phyloP scores from a whole-genome alignment of 2,329 filamentous ascomycete genomes.

The Tympanopsis confertula region DNA sequence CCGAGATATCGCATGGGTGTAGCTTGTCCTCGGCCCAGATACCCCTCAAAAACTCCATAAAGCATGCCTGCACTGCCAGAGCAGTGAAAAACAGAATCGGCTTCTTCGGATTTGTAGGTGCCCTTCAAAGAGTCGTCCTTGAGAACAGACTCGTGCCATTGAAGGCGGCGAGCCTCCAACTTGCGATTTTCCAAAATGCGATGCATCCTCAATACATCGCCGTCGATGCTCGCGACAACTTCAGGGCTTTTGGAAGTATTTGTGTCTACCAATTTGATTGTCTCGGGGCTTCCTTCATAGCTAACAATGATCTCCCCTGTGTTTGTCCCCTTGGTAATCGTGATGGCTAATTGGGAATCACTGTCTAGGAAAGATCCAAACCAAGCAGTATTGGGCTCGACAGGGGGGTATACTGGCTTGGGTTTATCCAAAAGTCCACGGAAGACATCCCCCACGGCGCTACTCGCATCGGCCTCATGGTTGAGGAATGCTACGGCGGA shows the following conservation, averaged over 20 bases:
- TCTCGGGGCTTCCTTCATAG: conserved; percentile 14
- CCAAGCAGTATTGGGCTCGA: conserved; percentile 12
- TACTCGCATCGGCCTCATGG: conserved; percentile 16
- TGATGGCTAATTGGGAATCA: conserved; percentile 18
- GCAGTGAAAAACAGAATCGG: conserved; percentile 22
- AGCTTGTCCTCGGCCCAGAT: conserved; percentile 22
- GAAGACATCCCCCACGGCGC: conserved; percentile 15
- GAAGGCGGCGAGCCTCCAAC: conserved; percentile 11
- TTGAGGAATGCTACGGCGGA: conserved; percentile 28
- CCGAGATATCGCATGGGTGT: conserved; percentile 23
- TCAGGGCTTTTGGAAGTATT: conserved; percentile 9
- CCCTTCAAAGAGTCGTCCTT: conserved; percentile 11
- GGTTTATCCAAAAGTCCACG: conserved; percentile 13
- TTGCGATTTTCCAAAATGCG: conserved; percentile 15
- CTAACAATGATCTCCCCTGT: conserved; percentile 14
- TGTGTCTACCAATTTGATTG: conserved; percentile 9
- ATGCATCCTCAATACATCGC: conserved; percentile 14
- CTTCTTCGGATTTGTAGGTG: conserved; percentile 19
- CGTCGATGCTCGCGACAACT: conserved; percentile 15
- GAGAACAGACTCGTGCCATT: conserved; percentile 4
- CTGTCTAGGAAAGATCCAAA: conserved; percentile 23
- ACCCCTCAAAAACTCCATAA: conserved; percentile 29
- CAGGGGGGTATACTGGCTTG: conserved; percentile 5
- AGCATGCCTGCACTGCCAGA: conserved; percentile 19
- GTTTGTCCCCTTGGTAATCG: conserved; percentile 11